phyloP scores from a whole-genome alignment of 1,139 yeast species.

The Debaryomyces coudertii region DNA sequence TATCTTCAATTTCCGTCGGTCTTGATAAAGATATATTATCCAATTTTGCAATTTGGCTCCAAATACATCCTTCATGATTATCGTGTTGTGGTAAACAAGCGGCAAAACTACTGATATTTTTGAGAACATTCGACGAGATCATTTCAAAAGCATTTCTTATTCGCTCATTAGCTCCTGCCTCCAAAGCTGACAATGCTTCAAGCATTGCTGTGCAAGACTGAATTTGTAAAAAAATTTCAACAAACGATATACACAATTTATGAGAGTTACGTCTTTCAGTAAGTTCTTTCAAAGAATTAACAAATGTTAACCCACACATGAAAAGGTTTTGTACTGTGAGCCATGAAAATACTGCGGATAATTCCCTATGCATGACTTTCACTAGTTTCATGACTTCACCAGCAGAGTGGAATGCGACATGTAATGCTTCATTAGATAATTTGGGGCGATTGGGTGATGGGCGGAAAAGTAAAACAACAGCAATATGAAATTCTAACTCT shows the following conservation, averaged over 20 bases:
- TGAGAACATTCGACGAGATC: constrained; percentile 16
- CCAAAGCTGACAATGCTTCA: constrained; percentile 15
- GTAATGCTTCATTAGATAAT: constrained; percentile 14
- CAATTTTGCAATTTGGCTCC: constrained; percentile 14
- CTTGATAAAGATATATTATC: constrained; percentile 6
- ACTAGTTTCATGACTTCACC: constrained; percentile 18
- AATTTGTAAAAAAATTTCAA: constrained; percentile 14
- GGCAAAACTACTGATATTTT: constrained; percentile 10
- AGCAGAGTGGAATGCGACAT: constrained; percentile 18
- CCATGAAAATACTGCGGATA: constrained; percentile 17
- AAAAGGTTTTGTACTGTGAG: constrained; percentile 17
- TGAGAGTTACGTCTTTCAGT: constrained; percentile 7
- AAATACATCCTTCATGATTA: constrained; percentile 10
- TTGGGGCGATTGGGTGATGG: constrained; percentile 17
- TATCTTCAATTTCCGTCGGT: constrained; percentile 12
- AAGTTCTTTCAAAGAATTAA: constrained; percentile 17
- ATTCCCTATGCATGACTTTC: constrained; percentile 17
- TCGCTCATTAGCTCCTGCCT: constrained; percentile 15
- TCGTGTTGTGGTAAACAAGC: constrained; percentile 7
- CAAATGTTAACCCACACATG: constrained; percentile 16
- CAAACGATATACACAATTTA: background rate
- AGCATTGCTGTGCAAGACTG: constrained; percentile 17
- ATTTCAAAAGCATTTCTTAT: constrained; percentile 17
- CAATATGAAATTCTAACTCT: constrained; percentile 17
- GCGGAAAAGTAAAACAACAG: constrained; percentile 16